Base-by-base conservation (phyloP, 208 protist species). In the Lotmaria passim region DNA sequence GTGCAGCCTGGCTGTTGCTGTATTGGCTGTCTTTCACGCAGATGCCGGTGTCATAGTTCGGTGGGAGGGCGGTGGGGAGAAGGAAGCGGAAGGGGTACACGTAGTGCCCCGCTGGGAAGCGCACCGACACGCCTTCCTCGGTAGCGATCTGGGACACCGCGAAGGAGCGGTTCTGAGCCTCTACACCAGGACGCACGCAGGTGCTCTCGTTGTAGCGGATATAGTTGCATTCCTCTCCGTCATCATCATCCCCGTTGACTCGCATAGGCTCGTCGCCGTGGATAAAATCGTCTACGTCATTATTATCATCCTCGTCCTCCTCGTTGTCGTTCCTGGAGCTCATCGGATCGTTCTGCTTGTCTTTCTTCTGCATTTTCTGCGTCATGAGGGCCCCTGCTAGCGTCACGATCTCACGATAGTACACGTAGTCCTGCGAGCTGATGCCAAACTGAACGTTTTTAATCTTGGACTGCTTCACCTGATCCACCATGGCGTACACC, bases 391-490 rank as follows among this genome's bases (percentile, higher is more conserved):
- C 56, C 1, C 74, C 74, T 1, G 58, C 67, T 5, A 79, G 39
- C 8, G 74, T 74, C n/a, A 71, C 43, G 15, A 79, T 47, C 53
- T 79, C 74, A 15, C 74, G 74, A 50, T 75, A 79, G 56, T 79
- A 79, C 6, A 74, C 74, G 46, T 65, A 79, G 60, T 79, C 74
- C 62, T 79, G 74, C 33, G 74, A 57, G 36, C 55, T 64, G 28
- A 73, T 71, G 44, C 74, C 74, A 26, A 71, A 79, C 43, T 72
- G 67, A 10, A 74, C 39, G 36, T 58, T 33, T 1, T 30, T 21
- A 4, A 30, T 63, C 48, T 73, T 74, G 31, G 67, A 67, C 62
- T 79, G 50, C 19, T 15, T 52, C 14, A 79, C 74, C 21, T 79
- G 56, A 41, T 75, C 74, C 26, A 74, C 74, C 60, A 75, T 59